A percentile compares a stretch with the other conserved stretches of the same genome.
These are phyloP conservation scores for Vachellia pachyceras DNA, from an alignment of 306 rosid species.

Conservation along the genomic window DNA sequence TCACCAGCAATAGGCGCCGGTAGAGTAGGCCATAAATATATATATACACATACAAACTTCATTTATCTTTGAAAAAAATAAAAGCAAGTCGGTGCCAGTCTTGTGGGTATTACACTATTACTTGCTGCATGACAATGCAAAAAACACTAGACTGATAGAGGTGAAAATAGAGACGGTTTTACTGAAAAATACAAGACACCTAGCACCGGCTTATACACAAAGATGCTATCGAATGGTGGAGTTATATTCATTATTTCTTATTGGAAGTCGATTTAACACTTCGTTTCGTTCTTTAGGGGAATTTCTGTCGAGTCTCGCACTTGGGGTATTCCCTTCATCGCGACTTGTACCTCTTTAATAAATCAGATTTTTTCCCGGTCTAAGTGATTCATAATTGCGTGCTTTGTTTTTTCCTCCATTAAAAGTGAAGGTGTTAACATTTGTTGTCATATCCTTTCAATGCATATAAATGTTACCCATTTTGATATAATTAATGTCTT, in stretches of 20 bases:
- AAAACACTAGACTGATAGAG: background rate
- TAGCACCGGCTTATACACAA: background rate
- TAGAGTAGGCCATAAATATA: background rate
- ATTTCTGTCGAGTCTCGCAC: background rate
- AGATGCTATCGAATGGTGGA: background rate
- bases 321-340: too few relatives aligned
- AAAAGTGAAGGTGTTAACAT: background rate
- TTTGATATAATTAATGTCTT: conserved; percentile 15
- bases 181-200: background rate
- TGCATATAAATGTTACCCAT: background rate
- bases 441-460: background rate
- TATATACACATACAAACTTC: too few relatives aligned
- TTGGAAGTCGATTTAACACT: background rate
- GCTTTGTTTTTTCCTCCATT: background rate
- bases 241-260: background rate
- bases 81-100: too few relatives aligned
- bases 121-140: background rate
- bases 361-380: too few relatives aligned
- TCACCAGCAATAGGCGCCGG: background rate
- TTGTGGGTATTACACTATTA: background rate
- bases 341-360: too few relatives aligned
- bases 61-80: too few relatives aligned
- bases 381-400: background rate
- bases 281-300: too few relatives aligned
- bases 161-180: background rate